Evolutionary conservation across 2,329 filamentous ascomycete genomes (phyloP).

Genomic region (Microdochium bolleyi): DNA sequence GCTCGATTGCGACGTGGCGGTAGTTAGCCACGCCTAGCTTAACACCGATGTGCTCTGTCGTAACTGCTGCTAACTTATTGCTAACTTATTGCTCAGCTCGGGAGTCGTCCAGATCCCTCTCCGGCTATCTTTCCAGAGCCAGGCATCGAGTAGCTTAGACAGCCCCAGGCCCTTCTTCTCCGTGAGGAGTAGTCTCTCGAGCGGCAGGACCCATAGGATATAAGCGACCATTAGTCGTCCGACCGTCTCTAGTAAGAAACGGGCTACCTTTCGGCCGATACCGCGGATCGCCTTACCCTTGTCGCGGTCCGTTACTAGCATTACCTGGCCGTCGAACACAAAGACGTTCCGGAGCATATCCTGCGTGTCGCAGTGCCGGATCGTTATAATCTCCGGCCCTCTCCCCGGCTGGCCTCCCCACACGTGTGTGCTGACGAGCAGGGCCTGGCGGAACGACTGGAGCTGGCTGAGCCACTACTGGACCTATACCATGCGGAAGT

Average conservation of each 20-base stretch:
- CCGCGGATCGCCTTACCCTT: neutral
- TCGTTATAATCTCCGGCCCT: neutral
- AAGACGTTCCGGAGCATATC: neutral
- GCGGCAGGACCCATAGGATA: neutral
- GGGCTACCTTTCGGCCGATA: neutral
- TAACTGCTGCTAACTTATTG: neutral
- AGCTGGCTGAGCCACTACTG: neutral
- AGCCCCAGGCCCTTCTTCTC: neutral
- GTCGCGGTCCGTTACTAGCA: neutral
- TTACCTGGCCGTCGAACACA: neutral
- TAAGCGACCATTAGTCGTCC: neutral
- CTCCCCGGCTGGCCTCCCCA: slow-evolving; percentile 1
- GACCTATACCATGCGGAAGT: neutral
- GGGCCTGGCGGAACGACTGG: too few species aligned
- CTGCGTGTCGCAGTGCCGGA: neutral
- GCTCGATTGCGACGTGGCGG: neutral
- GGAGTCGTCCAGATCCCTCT: neutral
- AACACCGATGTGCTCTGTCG: neutral
- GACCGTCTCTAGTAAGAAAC: neutral
- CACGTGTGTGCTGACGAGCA: too few species aligned
- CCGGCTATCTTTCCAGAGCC: neutral
- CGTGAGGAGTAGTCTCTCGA: neutral
- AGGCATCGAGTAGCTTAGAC: neutral
- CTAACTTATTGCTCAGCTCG: neutral
- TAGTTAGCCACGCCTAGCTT: neutral